Base-by-base conservation (phyloP, 139 green algal species). In the Edaphochlamys debaryana region DNA sequence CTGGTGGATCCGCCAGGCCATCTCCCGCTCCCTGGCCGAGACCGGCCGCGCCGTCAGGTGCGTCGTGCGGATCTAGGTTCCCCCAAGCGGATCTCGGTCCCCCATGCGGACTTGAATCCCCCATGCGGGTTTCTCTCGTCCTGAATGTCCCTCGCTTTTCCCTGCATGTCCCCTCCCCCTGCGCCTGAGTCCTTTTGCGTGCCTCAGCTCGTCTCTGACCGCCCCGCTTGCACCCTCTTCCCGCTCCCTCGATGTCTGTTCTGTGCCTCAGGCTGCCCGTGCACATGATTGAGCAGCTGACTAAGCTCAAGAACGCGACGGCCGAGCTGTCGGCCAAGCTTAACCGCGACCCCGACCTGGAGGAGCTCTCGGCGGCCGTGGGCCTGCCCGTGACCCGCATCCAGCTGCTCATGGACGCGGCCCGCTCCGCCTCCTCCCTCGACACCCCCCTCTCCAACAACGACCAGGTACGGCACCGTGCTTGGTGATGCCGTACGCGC, bases 1-100 rank as follows among this genome's bases (percentile, higher is more conserved):
- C 80, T 99, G 96, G 97, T 99, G 97, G 97, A 98, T 99, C 85
- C 87, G 95, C 4, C 97, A 99, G 92, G 81, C 88, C 6, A 69
- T 96, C 32, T 92, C 86, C 0, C 89, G 94, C 70, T 79, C 80
- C 34, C 76, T 97, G 48, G 79, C 86, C 17, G 90, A 96, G 30
- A 91, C 96, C 56, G 87, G 80, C 30, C 89, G 93, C 6, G 82
- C 95, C 0, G 92, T 97, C 62, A 92, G 87, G 86, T 92, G 77
- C 34, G 84, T 36, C 19, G 22, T 42, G 34, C 13, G 2, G 22
- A n/a, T n/a, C n/a, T n/a, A n/a, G n/a, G n/a, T n/a, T n/a, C n/a
- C n/a, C n/a, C n/a, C n/a, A n/a, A n/a, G n/a, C n/a, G n/a, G n/a
- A n/a, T n/a, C n/a, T n/a, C n/a, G n/a, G n/a, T n/a, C n/a, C n/a